A percentile compares a stretch with the other conserved stretches of the same genome.
phyloP scores from a whole-genome alignment of 768 basidiomycete species.

The Termitomyces sp. region DNA sequence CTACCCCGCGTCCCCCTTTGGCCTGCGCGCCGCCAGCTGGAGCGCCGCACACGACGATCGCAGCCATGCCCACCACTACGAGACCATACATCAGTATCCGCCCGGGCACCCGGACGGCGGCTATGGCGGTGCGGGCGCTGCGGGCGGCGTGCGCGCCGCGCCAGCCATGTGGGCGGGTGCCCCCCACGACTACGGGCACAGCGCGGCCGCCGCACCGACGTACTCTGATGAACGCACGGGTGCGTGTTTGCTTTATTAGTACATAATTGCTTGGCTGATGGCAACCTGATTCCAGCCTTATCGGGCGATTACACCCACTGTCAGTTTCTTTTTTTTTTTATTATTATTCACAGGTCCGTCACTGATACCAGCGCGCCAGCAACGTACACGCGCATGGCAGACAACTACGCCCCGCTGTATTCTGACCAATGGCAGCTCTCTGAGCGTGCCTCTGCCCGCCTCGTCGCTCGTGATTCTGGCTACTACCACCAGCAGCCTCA shows the following conservation, averaged over 20 bases:
- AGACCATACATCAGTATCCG: conserved; percentile 17
- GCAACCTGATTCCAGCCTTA: conserved; percentile 24
- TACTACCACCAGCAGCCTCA: conserved; percentile 6
- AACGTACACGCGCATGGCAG: conserved; percentile 3
- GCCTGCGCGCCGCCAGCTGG: no score
- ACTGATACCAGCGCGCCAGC: not conserved
- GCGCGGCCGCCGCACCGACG: conserved; percentile 24
- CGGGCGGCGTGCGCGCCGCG: no score
- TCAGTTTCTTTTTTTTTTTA: conserved; percentile 16
- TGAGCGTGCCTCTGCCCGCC: conserved; percentile 53
- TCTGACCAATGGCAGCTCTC: conserved; percentile 36
- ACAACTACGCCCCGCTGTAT: conserved; percentile 11
- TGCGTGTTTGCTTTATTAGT: conserved; percentile 21
- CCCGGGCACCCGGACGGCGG: conserved; percentile 23
- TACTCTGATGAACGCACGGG: conserved; percentile 57
- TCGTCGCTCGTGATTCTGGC: conserved; percentile 41
- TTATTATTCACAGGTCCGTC: not conserved
- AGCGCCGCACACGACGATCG: no score
- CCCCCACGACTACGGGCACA: not conserved
- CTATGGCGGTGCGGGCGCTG: no score
- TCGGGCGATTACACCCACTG: conserved; percentile 38
- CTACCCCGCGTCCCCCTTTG: no score
- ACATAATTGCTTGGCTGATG: conserved; percentile 2
- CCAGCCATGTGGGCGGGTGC: no score
- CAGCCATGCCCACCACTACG: conserved; percentile 8